These are phyloP conservation scores for Pleurotus cornucopiae DNA, from an alignment of 768 basidiomycete genomes.

Conservation along the genomic window DNA sequence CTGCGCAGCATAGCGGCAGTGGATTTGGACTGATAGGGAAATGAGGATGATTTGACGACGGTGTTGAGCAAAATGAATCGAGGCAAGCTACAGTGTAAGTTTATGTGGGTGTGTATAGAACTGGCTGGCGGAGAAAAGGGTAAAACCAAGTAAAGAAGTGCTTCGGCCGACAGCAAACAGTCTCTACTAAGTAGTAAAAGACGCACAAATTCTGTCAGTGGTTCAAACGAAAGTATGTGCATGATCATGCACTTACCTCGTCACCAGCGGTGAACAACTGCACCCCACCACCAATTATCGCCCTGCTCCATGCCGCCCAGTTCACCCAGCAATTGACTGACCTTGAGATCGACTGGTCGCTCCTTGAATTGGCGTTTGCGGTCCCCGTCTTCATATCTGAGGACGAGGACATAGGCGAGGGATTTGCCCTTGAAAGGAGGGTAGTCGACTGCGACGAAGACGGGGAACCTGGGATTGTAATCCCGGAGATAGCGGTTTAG, in stretches of 20 bases:
- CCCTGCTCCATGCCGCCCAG: background rate
- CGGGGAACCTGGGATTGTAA: background rate
- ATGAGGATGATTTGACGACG: no score
- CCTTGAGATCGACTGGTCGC: background rate
- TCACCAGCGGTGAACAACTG: background rate
- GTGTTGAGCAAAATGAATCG: no score
- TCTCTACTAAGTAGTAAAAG: no score
- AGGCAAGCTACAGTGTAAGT: no score
- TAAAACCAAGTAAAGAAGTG: no score
- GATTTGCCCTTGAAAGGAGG: background rate
- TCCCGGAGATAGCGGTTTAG: background rate
- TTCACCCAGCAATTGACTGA: background rate
- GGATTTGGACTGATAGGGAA: no score
- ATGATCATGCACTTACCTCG: background rate
- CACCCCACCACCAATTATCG: background rate
- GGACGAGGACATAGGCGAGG: background rate
- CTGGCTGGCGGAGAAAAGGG: no score
- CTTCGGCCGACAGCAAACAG: no score
- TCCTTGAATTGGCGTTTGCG: background rate
- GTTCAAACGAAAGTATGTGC: background rate
- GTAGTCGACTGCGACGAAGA: background rate
- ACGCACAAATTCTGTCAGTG: no score
- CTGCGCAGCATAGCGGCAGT: no score
- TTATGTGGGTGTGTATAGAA: no score
- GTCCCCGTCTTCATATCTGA: background rate